phyloP scores from a whole-genome alignment of 2,329 filamentous ascomycete species.

The Cladosporium austrohemisphaericum region DNA sequence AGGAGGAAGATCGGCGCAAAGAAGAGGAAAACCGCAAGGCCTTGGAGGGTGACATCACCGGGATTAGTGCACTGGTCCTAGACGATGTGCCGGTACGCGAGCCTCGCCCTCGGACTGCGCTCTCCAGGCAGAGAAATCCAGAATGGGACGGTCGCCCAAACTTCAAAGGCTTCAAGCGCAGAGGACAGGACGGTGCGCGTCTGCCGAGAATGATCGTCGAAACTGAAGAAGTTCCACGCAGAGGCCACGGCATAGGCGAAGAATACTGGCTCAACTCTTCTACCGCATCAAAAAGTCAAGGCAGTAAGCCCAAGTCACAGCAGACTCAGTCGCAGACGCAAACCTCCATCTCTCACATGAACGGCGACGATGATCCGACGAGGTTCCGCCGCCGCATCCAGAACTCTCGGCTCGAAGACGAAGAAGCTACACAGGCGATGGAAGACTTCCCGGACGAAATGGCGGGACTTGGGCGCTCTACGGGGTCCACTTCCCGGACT shows the following conservation, averaged over 20 bases:
- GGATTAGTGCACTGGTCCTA: slow-evolving; percentile 71
- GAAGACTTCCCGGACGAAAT: slow-evolving; percentile 18
- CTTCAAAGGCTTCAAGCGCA: slow-evolving; percentile 79
- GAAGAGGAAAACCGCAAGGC: slow-evolving; percentile 62
- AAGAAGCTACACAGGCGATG: slow-evolving; percentile 21
- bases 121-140: slow-evolving; percentile 55
- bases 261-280: slow-evolving; percentile 62
- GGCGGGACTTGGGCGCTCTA: not conserved
- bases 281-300: slow-evolving; percentile 16
- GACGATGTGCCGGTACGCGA: slow-evolving; percentile 52
- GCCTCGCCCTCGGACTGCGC: slow-evolving; percentile 29
- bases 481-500: slow-evolving; percentile 19
- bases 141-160: slow-evolving; percentile 93
- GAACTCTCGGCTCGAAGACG: slow-evolving; percentile 28
- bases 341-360: slow-evolving; percentile 14
- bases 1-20: slow-evolving; percentile 53
- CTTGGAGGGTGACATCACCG: slow-evolving; percentile 63
- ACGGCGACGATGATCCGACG: slow-evolving; percentile 23
- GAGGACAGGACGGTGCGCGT: slow-evolving; percentile 48
- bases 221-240: slow-evolving; percentile 67
- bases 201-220: slow-evolving; percentile 62
- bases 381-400: slow-evolving; percentile 31
- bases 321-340: slow-evolving; percentile 16
- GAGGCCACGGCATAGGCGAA: slow-evolving; percentile 70
- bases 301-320: slow-evolving; percentile 21